Base-by-base conservation (phyloP, 2,329 filamentous ascomycete species). In the Cladosporium colombiae region DNA sequence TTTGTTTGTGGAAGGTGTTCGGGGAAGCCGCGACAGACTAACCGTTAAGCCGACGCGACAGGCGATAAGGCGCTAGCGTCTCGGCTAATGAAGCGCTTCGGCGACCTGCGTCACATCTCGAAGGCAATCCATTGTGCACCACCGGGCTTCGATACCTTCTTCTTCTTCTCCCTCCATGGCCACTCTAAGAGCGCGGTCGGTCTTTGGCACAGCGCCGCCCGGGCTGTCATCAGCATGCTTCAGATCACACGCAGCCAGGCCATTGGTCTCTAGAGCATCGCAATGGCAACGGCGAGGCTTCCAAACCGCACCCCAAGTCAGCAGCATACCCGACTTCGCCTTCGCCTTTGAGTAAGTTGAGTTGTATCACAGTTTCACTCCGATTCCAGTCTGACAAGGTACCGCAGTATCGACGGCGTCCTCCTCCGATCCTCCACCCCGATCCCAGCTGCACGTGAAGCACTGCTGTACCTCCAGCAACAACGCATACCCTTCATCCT, bases 401-500 rank as follows among this genome's bases (percentile, higher is more conserved):
- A 8, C 2, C 23, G 7, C 70, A 91, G 87, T 78, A 96, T 99
- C 75, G 95, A 99, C 78, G 95, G 95, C 65, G 95, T 99, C n/a
- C 86, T 99, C 23, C 85, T 98, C 35, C 92, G 93, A 74, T 90
- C 91, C 67, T 87, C 90, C 4, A 86, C 89, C 68, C 88, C 91
- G 3, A 88, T 98, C 56, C 90, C 92, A 1, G 90, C 91, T 35
- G 94, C 95, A 1, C 82, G 87, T 1, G 84, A 91, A 73, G 86
- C 93, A 16, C 85, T 99, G 23, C 81, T 83, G 33, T 89, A 88
- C 73, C 88, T 98, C 23, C 88, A 93, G 71, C 80, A 84, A 56
- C 85, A 93, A 74, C 83, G 86, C 56, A 92, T 97, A 55, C 93
- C 93, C 14, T 98, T 96, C 80, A 94, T 99, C 73, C 87, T 99